Evolutionary conservation across 768 basidiomycete species (phyloP), one percentile per base, ranked within the genome.

Genomic region (Hypholoma fasciculare): DNA sequence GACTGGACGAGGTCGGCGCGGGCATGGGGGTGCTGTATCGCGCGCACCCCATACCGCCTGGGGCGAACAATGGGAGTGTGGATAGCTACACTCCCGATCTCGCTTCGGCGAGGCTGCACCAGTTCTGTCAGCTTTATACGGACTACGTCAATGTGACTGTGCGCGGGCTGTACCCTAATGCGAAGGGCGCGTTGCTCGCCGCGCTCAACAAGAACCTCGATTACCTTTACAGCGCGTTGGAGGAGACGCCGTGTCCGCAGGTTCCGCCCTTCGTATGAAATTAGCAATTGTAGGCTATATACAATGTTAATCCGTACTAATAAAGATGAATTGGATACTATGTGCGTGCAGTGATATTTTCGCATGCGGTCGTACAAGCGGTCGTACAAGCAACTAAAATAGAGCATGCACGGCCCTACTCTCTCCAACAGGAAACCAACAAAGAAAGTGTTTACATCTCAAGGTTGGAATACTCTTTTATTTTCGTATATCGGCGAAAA

Each of bases 141-240:
- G 60, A 66, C 27, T 65, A 63, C 44, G 65, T 63, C 30, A 66
- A 66, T 30, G 44, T 43, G 13, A 68, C 60, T 12, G 52, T 68
- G 20, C 59, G 42, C 19, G 52, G 56, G 8, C 55, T 68, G 19
- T 68, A 68, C 44, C 67, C 67, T 27, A 63, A 60, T 47, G 61
- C 67, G 0, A 60, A 26, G 14, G 62, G 66, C n/a, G 43, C 14
- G 9, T 42, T 66, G 30, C 56, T 47, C 19, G 30, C 57, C 12
- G 65, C 63, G 1, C 54, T 66, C 16, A 64, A 64, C 39, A 49
- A 49, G 17, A 66, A 66, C 38, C 52, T 64, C 12, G 53, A 63
- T 12, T 59, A 27, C 54, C 55, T 66, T 4, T 66, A 36, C 49
- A 17, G 44, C 9, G 30, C 58, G 1, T 42, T 61, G 11, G 44